phyloP scores from a whole-genome alignment of 179 eudicot genomes.

The Amaranthus tricolor region DNA sequence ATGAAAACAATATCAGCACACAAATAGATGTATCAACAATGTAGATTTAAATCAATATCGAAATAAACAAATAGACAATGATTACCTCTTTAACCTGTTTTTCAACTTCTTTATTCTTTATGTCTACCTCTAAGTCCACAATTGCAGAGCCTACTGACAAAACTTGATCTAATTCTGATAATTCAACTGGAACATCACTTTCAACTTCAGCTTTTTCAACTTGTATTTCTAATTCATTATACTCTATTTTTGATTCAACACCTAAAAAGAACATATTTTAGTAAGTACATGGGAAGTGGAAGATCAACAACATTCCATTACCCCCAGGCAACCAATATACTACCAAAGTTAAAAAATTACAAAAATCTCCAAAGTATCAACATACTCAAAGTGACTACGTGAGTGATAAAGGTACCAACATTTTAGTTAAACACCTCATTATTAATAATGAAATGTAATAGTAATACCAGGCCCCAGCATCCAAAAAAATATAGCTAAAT shows the following conservation, averaged over 20 bases:
- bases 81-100: conserved; percentile 66
- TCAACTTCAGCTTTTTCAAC: conserved; percentile 25
- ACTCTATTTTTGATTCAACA: conserved; percentile 33
- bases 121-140: conserved; percentile 35
- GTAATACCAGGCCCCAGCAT: not conserved
- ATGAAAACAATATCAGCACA: not conserved
- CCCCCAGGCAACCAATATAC: no score
- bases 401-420: not conserved
- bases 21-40: not conserved
- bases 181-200: conserved; percentile 34
- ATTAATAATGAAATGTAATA: no score
- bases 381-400: not conserved
- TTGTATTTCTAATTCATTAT: conserved; percentile 39
- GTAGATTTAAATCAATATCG: not conserved
- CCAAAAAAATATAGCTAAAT: not conserved
- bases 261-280: conserved; percentile 24
- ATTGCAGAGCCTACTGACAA: conserved; percentile 51
- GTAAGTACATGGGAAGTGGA: conserved; percentile 5
- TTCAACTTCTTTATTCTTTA: conserved; percentile 39
- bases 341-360: no score
- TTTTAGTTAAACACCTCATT: not conserved
- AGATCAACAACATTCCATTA: not conserved
- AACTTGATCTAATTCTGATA: conserved; percentile 67
- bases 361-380: not conserved
- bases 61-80: not conserved